Evolutionary conservation across 2,329 filamentous ascomycete genomes (phyloP).

Genomic region (Coniochaeta pulveracea): DNA sequence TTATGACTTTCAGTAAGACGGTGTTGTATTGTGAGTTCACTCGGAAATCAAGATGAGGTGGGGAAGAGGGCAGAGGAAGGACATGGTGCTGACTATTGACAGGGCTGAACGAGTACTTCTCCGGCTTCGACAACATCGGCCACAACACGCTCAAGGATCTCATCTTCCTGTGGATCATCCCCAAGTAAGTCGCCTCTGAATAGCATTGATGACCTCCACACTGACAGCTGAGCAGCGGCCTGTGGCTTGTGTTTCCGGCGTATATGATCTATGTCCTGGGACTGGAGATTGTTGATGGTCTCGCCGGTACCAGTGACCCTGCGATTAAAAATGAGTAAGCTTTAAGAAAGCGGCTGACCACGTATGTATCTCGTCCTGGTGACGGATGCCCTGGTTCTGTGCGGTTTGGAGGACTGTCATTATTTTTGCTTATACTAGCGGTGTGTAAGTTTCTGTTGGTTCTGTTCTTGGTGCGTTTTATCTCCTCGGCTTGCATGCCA

Average conservation of each 20-base stretch:
- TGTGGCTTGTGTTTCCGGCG: constrained; percentile 41
- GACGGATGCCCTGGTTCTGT: too few species aligned
- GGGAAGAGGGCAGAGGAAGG: too few species aligned
- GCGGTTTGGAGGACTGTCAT: too few species aligned
- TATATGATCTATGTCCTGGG: constrained; percentile 41
- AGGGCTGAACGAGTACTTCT: constrained; percentile 47
- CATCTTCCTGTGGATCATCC: constrained; percentile 43
- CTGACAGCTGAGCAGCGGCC: constrained; percentile 26
- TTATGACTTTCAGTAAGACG: constrained; percentile 55
- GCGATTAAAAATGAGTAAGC: constrained; percentile 30
- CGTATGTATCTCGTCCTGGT: too few species aligned
- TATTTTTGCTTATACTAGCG: too few species aligned
- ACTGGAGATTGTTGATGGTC: constrained; percentile 33
- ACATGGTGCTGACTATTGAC: too few species aligned
- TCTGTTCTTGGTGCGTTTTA: too few species aligned
- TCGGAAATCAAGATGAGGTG: too few species aligned
- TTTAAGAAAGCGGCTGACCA: too few species aligned
- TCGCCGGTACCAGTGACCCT: constrained; percentile 24
- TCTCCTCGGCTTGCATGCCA: too few species aligned
- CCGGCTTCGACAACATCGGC: constrained; percentile 43
- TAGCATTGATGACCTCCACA: constrained; percentile 1
- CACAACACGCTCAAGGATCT: constrained; percentile 37
- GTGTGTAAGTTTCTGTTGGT: too few species aligned
- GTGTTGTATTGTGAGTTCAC: constrained; percentile 41
- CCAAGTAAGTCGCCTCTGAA: constrained; percentile 36